Evolutionary conservation across 106 monocot genomes (phyloP).

Genomic region (Apostasia shenzhenica): DNA sequence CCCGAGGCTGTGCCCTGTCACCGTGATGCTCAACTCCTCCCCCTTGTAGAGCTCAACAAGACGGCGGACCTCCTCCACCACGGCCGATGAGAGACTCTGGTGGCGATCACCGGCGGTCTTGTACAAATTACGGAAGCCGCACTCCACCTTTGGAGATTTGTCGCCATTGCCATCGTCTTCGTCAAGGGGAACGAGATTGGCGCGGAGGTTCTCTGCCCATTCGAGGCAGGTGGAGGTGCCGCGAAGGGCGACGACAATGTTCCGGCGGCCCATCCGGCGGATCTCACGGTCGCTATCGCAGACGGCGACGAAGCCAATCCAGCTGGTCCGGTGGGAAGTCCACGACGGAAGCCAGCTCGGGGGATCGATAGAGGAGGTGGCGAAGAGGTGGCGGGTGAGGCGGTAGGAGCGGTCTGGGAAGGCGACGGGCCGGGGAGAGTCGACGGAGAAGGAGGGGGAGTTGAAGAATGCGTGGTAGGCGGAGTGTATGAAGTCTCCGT

Average conservation of each 20-base stretch:
- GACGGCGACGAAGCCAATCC: conserved; percentile 37
- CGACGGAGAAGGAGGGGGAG: conserved; percentile 17
- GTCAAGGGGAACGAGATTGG: conserved; percentile 26
- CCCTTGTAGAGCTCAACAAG: conserved; percentile 41
- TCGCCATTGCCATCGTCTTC: not conserved
- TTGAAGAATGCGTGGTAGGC: conserved; percentile 56
- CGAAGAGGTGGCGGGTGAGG: conserved; percentile 49
- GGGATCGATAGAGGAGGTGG: conserved; percentile 62
- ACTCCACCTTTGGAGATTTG: conserved; percentile 34
- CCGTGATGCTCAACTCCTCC: conserved; percentile 60
- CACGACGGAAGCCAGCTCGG: conserved; percentile 10
- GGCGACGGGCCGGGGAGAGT: conserved; percentile 3
- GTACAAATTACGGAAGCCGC: conserved; percentile 67
- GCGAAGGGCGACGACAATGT: conserved; percentile 7
- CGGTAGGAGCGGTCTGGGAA: conserved; percentile 52
- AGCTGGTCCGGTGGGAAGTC: conserved; percentile 16
- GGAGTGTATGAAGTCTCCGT: conserved; percentile 76
- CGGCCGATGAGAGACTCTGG: conserved; percentile 25
- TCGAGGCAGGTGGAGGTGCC: conserved; percentile 52
- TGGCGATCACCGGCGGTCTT: conserved; percentile 17
- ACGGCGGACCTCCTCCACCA: conserved; percentile 33
- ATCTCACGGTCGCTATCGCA: conserved; percentile 27
- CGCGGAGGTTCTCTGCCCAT: conserved; percentile 78
- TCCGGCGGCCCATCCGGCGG: conserved; percentile 20
- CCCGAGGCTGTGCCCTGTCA: conserved; percentile 74